Evolutionary conservation across 768 basidiomycete species (phyloP).

Genomic region (Rhodosporidiobolus sp.): DNA sequence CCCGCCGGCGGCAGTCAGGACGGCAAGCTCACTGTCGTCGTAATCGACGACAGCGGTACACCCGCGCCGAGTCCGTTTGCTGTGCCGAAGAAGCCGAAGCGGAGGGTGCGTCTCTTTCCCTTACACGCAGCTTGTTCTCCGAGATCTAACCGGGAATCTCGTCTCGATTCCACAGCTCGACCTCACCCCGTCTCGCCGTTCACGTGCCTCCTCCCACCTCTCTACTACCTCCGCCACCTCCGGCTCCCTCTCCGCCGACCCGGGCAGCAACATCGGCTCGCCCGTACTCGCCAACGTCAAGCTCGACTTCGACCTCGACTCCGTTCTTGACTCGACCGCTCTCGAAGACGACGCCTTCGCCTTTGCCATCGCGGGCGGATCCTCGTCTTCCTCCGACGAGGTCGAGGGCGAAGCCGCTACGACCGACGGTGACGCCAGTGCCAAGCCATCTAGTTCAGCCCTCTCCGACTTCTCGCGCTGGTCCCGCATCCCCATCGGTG

Average conservation of each 20-base stretch:
- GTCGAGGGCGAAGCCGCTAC: constrained; percentile 26
- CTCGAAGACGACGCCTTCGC: constrained; percentile 25
- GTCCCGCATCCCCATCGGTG: constrained; percentile 44
- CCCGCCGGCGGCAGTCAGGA: not conserved
- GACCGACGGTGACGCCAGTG: not conserved
- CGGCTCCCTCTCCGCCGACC: constrained; percentile 26
- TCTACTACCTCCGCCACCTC: constrained; percentile 41
- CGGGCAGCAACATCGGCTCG: constrained; percentile 20
- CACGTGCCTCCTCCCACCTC: constrained; percentile 21
- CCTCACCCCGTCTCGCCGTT: constrained; percentile 27
- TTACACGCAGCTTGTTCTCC: not conserved
- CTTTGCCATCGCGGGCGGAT: constrained; percentile 16
- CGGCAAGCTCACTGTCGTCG: constrained; percentile 13
- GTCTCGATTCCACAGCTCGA: not conserved
- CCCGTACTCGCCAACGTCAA: constrained; percentile 29
- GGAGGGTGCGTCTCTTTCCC: constrained; percentile 2
- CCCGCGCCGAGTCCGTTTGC: constrained; percentile 31
- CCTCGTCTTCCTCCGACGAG: constrained; percentile 23
- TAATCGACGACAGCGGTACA: constrained; percentile 25
- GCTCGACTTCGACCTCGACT: constrained; percentile 25
- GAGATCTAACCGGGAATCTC: not conserved
- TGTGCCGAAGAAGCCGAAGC: constrained; percentile 9
- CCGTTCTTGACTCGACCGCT: constrained; percentile 29
- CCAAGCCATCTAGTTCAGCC: constrained; percentile 7
- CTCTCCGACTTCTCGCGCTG: constrained; percentile 41